Evolutionary conservation across 2,329 filamentous ascomycete genomes (phyloP).

Genomic region (Talaromyces sp.): DNA sequence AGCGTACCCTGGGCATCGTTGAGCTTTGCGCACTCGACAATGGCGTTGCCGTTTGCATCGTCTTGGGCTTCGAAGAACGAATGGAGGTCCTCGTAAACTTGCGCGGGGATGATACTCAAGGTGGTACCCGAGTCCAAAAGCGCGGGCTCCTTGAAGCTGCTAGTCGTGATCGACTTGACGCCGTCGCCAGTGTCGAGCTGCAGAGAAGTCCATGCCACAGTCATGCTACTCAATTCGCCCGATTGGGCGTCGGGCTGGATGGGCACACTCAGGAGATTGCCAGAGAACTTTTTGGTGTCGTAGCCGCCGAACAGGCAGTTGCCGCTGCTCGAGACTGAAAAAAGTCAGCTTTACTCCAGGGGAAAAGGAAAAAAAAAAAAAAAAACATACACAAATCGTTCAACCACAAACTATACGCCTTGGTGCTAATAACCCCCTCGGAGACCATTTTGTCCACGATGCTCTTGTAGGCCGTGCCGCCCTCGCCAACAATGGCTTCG

Average conservation of each 20-base stretch:
- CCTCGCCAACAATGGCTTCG: conserved; percentile 16
- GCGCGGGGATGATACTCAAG: conserved; percentile 63
- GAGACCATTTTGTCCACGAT: conserved; percentile 61
- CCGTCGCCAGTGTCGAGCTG: conserved; percentile 25
- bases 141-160: conserved; percentile 43
- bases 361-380: neutral
- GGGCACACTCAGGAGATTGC: conserved; percentile 58
- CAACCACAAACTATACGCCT: conserved; percentile 32
- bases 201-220: conserved; percentile 44
- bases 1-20: conserved; percentile 38
- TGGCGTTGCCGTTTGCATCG: conserved; percentile 25
- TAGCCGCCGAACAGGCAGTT: conserved; percentile 77
- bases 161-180: conserved; percentile 25
- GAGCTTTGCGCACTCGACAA: conserved; percentile 37
- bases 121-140: conserved; percentile 74
- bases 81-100: conserved; percentile 53
- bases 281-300: conserved; percentile 68
- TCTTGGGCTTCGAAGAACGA: conserved; percentile 26
- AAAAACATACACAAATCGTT: conserved; percentile 34
- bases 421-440: conserved; percentile 50
- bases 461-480: conserved; percentile 47
- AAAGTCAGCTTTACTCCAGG: neutral
- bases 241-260: conserved; percentile 52
- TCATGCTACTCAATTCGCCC: conserved; percentile 43
- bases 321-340: conserved; percentile 56